Percentiles rank a stretch among this genome's conserved stretches.
These are phyloP conservation scores for Picochlorum sp. DNA, from an alignment of 139 green algal species.

Conservation along the genomic window DNA sequence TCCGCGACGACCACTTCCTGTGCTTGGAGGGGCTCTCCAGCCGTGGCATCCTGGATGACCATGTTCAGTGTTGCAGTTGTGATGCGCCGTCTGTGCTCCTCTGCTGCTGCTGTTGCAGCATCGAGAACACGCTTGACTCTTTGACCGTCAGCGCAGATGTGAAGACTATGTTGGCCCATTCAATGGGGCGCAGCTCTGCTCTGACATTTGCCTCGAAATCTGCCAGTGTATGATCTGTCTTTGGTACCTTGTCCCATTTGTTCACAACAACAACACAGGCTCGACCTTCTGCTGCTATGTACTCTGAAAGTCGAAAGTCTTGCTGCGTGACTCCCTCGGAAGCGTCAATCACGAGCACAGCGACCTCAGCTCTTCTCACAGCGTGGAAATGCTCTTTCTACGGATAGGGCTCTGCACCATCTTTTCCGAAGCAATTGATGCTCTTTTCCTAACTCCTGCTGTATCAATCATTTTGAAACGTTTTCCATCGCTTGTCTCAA, in stretches of 20 bases:
- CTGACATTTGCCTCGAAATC: slow-evolving; percentile 33
- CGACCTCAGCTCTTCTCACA: slow-evolving; percentile 78
- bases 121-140: slow-evolving; percentile 70
- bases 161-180: slow-evolving; percentile 83
- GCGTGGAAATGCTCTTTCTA: slow-evolving; percentile 83
- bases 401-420: slow-evolving; percentile 65
- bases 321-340: slow-evolving; percentile 62
- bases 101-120: slow-evolving; percentile 51
- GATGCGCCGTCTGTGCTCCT: slow-evolving; percentile 76
- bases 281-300: slow-evolving; percentile 62
- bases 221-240: slow-evolving; percentile 37
- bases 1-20: slow-evolving; percentile 42
- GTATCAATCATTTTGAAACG: slow-evolving; percentile 90
- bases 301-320: slow-evolving; percentile 57
- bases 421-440: slow-evolving; percentile 53
- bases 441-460: slow-evolving; percentile 82
- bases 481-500: slow-evolving; percentile 53
- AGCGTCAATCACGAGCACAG: slow-evolving; percentile 85
- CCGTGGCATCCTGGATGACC: slow-evolving; percentile 64
- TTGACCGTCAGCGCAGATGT: slow-evolving; percentile 67
- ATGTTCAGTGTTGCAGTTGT: slow-evolving; percentile 91
- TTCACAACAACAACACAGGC: slow-evolving; percentile 91
- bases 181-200: slow-evolving; percentile 67
- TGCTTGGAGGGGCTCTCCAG: slow-evolving; percentile 63
- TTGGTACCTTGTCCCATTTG: slow-evolving; percentile 91